Percentiles rank a stretch among this genome's conserved stretches.
Conservation (phyloP, 202 grass and related monocot genomes). For the Setaria viridis region DNA sequence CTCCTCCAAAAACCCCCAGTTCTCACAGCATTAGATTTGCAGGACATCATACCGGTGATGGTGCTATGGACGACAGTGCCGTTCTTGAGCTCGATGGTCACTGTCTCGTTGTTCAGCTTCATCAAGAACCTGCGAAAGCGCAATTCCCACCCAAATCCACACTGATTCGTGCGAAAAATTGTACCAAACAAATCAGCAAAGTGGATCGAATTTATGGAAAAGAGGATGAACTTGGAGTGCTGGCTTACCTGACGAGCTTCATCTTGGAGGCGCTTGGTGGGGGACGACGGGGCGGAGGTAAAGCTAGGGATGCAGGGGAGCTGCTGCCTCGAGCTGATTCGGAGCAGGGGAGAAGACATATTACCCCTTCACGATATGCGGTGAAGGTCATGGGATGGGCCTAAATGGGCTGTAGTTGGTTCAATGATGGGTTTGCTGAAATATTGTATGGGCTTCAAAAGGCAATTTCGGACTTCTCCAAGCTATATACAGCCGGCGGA, state of each 20-base stretch:
- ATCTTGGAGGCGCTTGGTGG: slow-evolving; percentile 59
- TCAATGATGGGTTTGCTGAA: no score
- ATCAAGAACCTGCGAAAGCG: slow-evolving; percentile 87
- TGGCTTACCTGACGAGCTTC: slow-evolving; percentile 79
- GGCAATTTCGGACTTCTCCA: no score
- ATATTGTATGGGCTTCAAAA: no score
- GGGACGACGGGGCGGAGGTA: slow-evolving; percentile 40
- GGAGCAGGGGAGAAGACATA: slow-evolving; percentile 23
- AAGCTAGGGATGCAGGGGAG: slow-evolving; percentile 55
- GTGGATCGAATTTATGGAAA: neutral
- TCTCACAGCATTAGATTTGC: neutral
- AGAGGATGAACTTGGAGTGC: neutral
- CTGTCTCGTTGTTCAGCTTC: slow-evolving; percentile 99
- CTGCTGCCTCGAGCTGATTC: slow-evolving; percentile 52
- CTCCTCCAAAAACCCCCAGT: neutral
- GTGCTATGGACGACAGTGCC: slow-evolving; percentile 92
- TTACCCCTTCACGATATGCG: slow-evolving; percentile 13
- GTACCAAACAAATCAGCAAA: slow-evolving; percentile 15
- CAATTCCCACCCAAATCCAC: slow-evolving; percentile 39
- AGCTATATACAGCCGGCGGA: no score
- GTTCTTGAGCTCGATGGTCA: slow-evolving; percentile 98
- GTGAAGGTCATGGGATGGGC: slow-evolving; percentile 20
- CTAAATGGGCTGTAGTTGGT: neutral
- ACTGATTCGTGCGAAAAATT: slow-evolving; percentile 41
- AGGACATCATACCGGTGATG: slow-evolving; percentile 74